A percentile compares a stretch with the other conserved stretches of the same genome.
phyloP scores from a whole-genome alignment of 116 monocot genomes.

The Dioscorea cayenensis region DNA sequence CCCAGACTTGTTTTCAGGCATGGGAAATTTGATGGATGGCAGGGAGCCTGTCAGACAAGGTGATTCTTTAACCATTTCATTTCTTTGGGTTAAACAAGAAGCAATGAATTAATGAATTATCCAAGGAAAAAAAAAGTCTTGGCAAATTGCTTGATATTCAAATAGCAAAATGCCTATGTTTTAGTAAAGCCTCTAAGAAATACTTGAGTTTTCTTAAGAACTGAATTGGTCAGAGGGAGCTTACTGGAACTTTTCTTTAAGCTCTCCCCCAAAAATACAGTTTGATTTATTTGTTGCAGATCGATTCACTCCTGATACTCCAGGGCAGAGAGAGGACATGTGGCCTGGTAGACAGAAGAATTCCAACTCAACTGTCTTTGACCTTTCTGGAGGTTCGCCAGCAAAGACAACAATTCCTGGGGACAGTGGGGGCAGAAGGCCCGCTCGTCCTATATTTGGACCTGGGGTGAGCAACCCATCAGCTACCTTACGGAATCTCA shows the following conservation, averaged over 20 bases:
- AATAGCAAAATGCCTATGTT: no score
- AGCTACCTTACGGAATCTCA: slow-evolving; percentile 78
- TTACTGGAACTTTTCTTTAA: slow-evolving; percentile 13
- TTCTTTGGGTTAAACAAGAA: background rate
- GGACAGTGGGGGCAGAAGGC: slow-evolving; percentile 43
- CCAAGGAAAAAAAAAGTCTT: background rate
- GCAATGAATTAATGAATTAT: background rate
- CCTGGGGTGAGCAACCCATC: slow-evolving; percentile 61
- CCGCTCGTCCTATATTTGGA: slow-evolving; percentile 42
- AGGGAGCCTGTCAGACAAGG: slow-evolving; percentile 63
- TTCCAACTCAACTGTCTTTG: slow-evolving; percentile 48
- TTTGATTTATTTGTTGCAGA: slow-evolving; percentile 90
- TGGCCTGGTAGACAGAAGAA: slow-evolving; percentile 66
- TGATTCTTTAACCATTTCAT: slow-evolving; percentile 13
- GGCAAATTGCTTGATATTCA: background rate
- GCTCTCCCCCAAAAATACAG: slow-evolving; percentile 41
- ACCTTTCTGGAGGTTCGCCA: slow-evolving; percentile 76
- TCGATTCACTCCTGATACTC: slow-evolving; percentile 89
- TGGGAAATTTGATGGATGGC: slow-evolving; percentile 53
- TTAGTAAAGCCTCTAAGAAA: background rate
- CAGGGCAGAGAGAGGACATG: slow-evolving; percentile 84
- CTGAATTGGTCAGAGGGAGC: slow-evolving; percentile 1
- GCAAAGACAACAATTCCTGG: slow-evolving; percentile 21
- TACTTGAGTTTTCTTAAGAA: background rate
- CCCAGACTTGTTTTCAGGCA: slow-evolving; percentile 68